Evolutionary conservation across 2,329 filamentous ascomycete species (phyloP), one percentile per base, ranked within the genome.

Genomic region (Fusarium torreyae): DNA sequence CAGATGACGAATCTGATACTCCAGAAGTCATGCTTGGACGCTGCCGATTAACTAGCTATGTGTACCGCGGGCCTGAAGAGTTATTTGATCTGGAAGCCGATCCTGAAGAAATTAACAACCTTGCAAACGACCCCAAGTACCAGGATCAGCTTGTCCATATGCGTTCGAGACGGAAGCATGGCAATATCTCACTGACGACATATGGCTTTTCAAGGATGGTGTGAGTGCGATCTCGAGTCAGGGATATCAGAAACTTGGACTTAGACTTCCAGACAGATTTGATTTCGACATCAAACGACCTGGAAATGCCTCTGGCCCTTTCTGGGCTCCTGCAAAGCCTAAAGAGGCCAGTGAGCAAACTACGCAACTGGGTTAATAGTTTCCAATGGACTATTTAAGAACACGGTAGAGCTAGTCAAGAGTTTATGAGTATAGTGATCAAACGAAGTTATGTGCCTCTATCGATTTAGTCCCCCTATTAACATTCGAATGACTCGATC

Each of bases 61-160:
- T 85, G 57, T 78, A 74, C 43, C 80, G 83, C 57, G 79, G 15
- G 76, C 74, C 81, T 1, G 83, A 85, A 61, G 80, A 85, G 70
- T 74, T 85, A 1, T 85, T 80, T 63, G 83, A 85, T 66, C 70
- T 85, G 9, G 76, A 82, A n/a, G 64, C 64, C 0, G 83, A 86
- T 69, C 82, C 83, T 1, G 64, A 78, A 17, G 84, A 86, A 68
- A 74, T 85, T 3, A 60, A 75, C 3, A 84, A 85, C 69, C 38
- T 58, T 36, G 46, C 39, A 9, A 22, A 31, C 3, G 18, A 58
- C n/a, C 46, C 39, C 24, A 18, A 33, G 20, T 58, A 51, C 22
- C 20, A 28, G 10, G 28, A 17, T 22, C 18, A 31, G n/a, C 38
- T 58, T 17, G 7, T 42, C 7, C n/a, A 24, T 1, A 58, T 58